Percentiles rank a stretch among this genome's conserved stretches.
These are phyloP conservation scores for Penicillium verrucosum DNA, from an alignment of 2,329 filamentous ascomycete species.

Conservation along the genomic window DNA sequence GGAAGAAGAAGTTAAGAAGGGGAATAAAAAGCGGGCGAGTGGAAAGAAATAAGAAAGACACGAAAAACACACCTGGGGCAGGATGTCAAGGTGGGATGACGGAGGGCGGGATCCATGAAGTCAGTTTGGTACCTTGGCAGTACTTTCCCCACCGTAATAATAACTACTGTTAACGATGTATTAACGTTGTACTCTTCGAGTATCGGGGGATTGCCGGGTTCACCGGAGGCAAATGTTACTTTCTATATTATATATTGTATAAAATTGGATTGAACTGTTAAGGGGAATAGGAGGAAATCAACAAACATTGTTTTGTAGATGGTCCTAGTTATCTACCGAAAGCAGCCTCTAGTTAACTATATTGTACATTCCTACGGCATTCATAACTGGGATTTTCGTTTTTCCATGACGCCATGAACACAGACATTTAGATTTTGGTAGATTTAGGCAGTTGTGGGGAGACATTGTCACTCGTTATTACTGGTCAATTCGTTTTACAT, in stretches of 20 bases:
- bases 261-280: background rate
- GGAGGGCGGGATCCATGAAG: slow-evolving; percentile 31
- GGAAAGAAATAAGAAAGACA: background rate
- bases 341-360: slow-evolving; percentile 4
- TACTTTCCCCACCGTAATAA: background rate
- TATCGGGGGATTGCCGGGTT: slow-evolving; percentile 21
- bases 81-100: slow-evolving; percentile 17
- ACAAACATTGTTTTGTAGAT: background rate
- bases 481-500: slow-evolving; percentile 13
- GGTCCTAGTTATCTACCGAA: background rate
- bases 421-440: slow-evolving; percentile 9
- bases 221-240: slow-evolving; percentile 11
- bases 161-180: background rate
- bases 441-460: slow-evolving; percentile 17
- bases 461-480: slow-evolving; percentile 9
- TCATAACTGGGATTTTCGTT: background rate
- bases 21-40: slow-evolving; percentile 1
- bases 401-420: slow-evolving; percentile 28
- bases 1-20: background rate
- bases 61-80: background rate
- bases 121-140: slow-evolving; percentile 25
- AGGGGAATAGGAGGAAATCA: background rate
- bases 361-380: slow-evolving; percentile 1
- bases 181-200: background rate
- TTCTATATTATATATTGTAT: background rate